phyloP scores from a whole-genome alignment of 208 protist species.

The Acanthamoeba lenticulata region DNA sequence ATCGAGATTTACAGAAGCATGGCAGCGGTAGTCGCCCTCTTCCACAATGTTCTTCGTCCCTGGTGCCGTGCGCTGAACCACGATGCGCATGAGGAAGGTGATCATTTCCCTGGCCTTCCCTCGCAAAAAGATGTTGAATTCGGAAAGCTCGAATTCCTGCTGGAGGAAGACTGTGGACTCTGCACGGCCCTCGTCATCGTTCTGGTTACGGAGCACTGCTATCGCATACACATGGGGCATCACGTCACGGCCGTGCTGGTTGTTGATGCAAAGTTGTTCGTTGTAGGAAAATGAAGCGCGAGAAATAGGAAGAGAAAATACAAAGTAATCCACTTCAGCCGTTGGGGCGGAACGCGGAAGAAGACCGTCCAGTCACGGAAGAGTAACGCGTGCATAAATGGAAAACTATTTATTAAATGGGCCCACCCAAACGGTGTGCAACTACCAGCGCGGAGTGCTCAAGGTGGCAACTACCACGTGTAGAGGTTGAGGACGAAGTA shows the following conservation, averaged over 20 bases:
- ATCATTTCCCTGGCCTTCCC: conserved; percentile 15
- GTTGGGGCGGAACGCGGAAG: too few species aligned
- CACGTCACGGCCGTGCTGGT: too few species aligned
- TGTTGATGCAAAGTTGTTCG: too few species aligned
- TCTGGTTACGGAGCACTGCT: neutral
- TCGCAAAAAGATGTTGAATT: conserved; percentile 22
- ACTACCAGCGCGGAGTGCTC: too few species aligned
- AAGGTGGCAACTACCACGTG: too few species aligned
- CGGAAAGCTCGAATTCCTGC: conserved; percentile 27
- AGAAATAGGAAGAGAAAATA: too few species aligned
- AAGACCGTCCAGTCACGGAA: too few species aligned
- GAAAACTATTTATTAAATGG: too few species aligned
- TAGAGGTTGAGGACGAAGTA: neutral
- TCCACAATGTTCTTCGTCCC: conserved; percentile 49
- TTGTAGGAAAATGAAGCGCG: too few species aligned
- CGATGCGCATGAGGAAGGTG: conserved; percentile 32
- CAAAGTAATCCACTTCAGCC: too few species aligned
- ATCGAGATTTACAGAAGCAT: neutral
- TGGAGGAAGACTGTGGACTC: neutral
- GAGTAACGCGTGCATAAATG: too few species aligned
- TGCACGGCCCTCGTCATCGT: neutral
- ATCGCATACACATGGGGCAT: conserved; percentile 62
- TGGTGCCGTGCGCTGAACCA: conserved; percentile 3
- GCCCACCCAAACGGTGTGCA: too few species aligned
- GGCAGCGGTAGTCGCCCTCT: conserved; percentile 59